Base-by-base conservation (phyloP, 2,329 filamentous ascomycete genomes). In the Cladophialophora exuberans region DNA sequence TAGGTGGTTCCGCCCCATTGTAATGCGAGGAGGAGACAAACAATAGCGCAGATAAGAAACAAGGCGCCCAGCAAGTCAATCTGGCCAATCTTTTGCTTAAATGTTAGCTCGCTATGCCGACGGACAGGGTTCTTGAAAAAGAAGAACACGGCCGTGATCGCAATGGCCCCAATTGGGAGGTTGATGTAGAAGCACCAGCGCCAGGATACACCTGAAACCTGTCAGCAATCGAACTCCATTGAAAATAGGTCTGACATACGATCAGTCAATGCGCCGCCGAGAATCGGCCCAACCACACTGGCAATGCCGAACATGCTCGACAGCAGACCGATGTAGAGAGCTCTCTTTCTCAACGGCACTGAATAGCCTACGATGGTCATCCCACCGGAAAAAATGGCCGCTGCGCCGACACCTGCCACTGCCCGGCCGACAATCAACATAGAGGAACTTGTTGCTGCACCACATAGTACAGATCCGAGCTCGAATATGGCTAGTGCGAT, bases 291-390 rank as follows among this genome's bases (percentile, higher is more conserved):
- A 23, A 71, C 65, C 36, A 76, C 69, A 4, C 70, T 70, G 0
- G 80, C 80, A 45, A 85, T 74, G 13, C 81, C 82, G 68, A 78
- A 84, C 72, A 83, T 81, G 45, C 74, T 78, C 9, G 78, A 79
- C 35, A 83, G 73, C 35, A 83, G 66, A 0, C 67, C 68, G 18
- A 69, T 66, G 18, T 65, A 67, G 2, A 69, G 59, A 2, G 64
- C 47, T 50, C 59, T 45, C 52, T 57, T 66, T 11, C 60, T 52
- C 15, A 68, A 28, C 3, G 63, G 61, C 10, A 64, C 64, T 9
- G 58, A 56, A 36, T 64, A 64, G 1, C 31, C 62, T 7, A 68
- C 56, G 41, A 67, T 66, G 11, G 56, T 65, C 62, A 66, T 65
- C 4, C 60, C 62, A 4, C 66, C 66, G n/a, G 62, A 64, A 26